Base-by-base conservation (phyloP, 371 early-diverging fungal genomes). In the Mitosporidium daphniae region DNA sequence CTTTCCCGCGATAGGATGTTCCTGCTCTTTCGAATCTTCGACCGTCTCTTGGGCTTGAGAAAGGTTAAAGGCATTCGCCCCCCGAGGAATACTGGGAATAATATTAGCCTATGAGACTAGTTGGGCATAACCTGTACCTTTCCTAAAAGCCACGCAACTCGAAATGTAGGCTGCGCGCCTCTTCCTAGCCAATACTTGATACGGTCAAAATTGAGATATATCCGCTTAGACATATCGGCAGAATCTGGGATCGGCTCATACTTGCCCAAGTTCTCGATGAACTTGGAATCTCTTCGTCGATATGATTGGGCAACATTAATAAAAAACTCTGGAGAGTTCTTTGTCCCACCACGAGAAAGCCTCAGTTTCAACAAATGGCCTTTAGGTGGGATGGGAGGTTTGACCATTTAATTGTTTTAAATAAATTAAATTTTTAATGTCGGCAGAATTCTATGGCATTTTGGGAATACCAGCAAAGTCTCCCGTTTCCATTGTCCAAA, bases 131-230 rank as follows among this genome's bases (percentile, higher is more conserved):
- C 20, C 9, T 20, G 39, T 34, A 75, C 82, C 55, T 71, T 75
- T 31, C 66, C 61, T 11, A 89, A 45, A 31, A 89, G 39, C 35
- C 67, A 65, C 12, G 61, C 59, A 5, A 77, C 86, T 7, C 63
- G 48, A 16, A 68, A 69, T 8, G 64, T 50, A 4, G 82, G 80
- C 47, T 78, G 73, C 7, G 84, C 91, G 15, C 86, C 86, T 7
- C 65, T 71, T 7, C 65, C 60, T 28, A 89, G 47, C 91, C 91
- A 89, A 45, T 82, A 74, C 42, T 80, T 75, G 35, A 66, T 62
- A 23, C 84, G 59, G 26, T 65, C 70, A 38, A 63, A 53, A 40
- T 80, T 61, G 27, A 82, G 47, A 16, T 60, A 57, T 31, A 84
- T 45, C 30, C 65, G 57, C 44, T 84, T 84, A 34, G 56, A 44